These are phyloP conservation scores for Penicillium atrosanguineum DNA, from an alignment of 495 filamentous ascomycete species.

Conservation along the genomic window DNA sequence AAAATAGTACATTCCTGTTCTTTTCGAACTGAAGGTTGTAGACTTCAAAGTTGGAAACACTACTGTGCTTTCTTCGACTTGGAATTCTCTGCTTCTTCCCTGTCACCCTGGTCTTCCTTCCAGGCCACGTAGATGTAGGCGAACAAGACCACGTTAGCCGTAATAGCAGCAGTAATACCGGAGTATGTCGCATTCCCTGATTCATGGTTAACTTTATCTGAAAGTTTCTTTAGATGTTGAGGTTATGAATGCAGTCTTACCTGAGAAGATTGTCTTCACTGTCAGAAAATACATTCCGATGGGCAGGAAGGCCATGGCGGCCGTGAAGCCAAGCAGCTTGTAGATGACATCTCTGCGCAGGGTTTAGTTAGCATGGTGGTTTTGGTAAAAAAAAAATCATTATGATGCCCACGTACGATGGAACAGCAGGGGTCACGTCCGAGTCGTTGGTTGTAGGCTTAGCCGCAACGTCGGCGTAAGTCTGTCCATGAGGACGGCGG, in stretches of 20 bases:
- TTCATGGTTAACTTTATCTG: not conserved
- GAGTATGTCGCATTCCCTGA: constrained; percentile 84
- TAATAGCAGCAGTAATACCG: constrained; percentile 78
- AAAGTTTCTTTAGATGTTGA: not conserved
- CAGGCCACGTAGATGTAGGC: constrained; percentile 90
- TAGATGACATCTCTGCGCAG: constrained; percentile 71
- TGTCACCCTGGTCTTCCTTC: constrained; percentile 77
- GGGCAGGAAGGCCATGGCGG: constrained; percentile 83
- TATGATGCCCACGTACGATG: constrained; percentile 54
- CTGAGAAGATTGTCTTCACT: constrained; percentile 70
- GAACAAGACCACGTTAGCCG: constrained; percentile 88
- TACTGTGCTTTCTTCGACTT: constrained; percentile 62
- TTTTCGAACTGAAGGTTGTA: not conserved
- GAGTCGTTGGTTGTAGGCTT: constrained; percentile 31
- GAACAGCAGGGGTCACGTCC: constrained; percentile 64
- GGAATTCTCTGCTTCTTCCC: constrained; percentile 50
- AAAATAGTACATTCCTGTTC: constrained; percentile 4
- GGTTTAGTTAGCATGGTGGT: not conserved
- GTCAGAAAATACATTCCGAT: constrained; percentile 86
- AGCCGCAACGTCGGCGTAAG: constrained; percentile 32
- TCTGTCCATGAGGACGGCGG: constrained; percentile 33
- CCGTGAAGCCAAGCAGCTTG: constrained; percentile 85
- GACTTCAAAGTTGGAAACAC: not conserved
- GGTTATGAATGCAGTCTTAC: constrained; percentile 41
- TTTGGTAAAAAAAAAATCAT: not conserved